Percentiles rank a stretch among this genome's conserved stretches.
Conservation (phyloP, 768 basidiomycete species). For the Lactarius sanguifluus region DNA sequence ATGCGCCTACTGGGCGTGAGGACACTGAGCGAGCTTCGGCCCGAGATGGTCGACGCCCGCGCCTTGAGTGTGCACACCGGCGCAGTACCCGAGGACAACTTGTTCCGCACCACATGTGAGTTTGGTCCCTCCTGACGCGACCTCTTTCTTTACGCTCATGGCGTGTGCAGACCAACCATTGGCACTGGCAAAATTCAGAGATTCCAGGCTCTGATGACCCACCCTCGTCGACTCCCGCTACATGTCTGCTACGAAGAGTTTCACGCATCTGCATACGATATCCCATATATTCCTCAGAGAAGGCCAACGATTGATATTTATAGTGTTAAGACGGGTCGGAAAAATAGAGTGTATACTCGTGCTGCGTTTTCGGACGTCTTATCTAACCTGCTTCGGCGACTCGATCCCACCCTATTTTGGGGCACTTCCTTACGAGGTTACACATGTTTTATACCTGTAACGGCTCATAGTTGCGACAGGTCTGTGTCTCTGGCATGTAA, state of each 20-base stretch:
- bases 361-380: too few relatives aligned
- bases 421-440: too few relatives aligned
- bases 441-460: too few relatives aligned
- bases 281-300: neutral
- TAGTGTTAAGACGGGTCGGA: neutral
- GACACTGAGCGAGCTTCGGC: constrained; percentile 73
- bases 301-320: neutral
- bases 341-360: neutral
- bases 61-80: neutral
- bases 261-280: neutral
- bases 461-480: too few relatives aligned
- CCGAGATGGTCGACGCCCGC: constrained; percentile 77
- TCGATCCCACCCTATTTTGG: too few relatives aligned
- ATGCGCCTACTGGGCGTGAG: constrained; percentile 87
- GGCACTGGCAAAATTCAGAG: neutral
- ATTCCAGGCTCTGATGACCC: neutral
- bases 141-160: neutral
- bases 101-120: neutral
- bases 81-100: neutral
- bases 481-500: too few relatives aligned
- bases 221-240: neutral
- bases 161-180: constrained; percentile 1
- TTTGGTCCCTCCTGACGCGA: neutral
- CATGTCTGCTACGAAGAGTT: neutral
- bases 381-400: too few relatives aligned